Percentiles rank a stretch among this genome's conserved stretches.
Evolutionary conservation across 768 basidiomycete species (phyloP).

Genomic region (Lentinula raphanica): DNA sequence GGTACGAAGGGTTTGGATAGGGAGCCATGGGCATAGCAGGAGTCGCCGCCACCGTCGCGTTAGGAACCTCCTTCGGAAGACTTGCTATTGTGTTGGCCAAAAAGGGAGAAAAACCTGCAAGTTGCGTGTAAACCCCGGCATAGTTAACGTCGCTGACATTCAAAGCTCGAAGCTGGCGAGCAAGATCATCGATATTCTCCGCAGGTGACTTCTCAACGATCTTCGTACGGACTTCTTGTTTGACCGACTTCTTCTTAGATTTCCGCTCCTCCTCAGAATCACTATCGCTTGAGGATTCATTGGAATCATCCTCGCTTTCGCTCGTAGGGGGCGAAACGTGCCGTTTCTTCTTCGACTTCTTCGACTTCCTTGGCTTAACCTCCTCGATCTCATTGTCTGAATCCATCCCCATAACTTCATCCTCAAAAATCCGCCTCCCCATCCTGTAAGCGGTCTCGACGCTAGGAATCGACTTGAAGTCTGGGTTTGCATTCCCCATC

Average conservation of each 20-base stretch:
- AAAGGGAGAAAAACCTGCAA: neutral
- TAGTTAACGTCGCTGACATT: neutral
- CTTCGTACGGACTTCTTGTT: neutral
- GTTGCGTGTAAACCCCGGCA: neutral
- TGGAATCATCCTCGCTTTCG: too few species aligned
- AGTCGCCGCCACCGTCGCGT: neutral
- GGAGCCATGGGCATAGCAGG: neutral
- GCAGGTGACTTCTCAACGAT: neutral
- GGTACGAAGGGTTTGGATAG: neutral
- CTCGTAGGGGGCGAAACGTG: too few species aligned
- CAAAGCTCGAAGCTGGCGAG: neutral
- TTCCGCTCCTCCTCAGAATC: too few species aligned
- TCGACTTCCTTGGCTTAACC: neutral
- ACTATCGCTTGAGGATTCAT: too few species aligned
- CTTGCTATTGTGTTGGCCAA: neutral
- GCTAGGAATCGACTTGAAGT: slow-evolving; percentile 4
- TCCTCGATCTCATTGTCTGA: too few species aligned
- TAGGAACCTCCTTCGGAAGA: neutral
- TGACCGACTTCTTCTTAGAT: too few species aligned
- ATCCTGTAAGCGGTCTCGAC: too few species aligned
- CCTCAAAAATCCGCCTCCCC: too few species aligned
- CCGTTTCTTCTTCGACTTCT: too few species aligned
- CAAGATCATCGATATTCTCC: neutral
- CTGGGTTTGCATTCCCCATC: too few species aligned
- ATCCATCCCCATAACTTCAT: too few species aligned